Evolutionary conservation across 768 basidiomycete genomes (phyloP).

Genomic region (Tephrocybe sp.): DNA sequence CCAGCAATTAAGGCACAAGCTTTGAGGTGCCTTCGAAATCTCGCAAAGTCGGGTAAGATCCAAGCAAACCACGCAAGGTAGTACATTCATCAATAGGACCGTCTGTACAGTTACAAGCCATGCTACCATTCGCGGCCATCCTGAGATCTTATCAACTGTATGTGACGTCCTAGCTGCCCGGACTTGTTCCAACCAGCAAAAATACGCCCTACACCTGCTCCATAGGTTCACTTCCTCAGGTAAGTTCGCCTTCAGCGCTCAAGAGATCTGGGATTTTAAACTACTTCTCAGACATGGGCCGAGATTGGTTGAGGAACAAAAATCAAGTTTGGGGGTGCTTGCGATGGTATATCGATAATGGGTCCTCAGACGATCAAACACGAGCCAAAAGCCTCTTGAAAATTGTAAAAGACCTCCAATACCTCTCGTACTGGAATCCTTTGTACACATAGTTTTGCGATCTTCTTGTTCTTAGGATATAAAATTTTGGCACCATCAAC

Average conservation of each 20-base stretch:
- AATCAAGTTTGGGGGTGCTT: conserved; percentile 5
- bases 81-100: too few relatives aligned
- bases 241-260: background rate
- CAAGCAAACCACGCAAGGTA: too few relatives aligned
- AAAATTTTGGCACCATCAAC: too few relatives aligned
- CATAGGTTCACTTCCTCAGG: conserved; percentile 12
- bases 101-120: conserved; percentile 11
- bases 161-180: conserved; percentile 10
- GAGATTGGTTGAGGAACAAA: conserved; percentile 12
- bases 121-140: conserved; percentile 2
- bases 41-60: conserved; percentile 16
- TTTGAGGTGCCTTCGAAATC: conserved; percentile 17
- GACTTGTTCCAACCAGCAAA: conserved; percentile 16
- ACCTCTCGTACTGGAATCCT: too few relatives aligned
- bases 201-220: conserved; percentile 19
- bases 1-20: conserved; percentile 15
- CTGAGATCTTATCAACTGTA: conserved; percentile 8
- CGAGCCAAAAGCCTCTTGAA: conserved; percentile 11
- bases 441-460: too few relatives aligned
- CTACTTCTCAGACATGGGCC: conserved; percentile 9
- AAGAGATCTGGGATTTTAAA: background rate
- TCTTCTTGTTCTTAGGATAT: too few relatives aligned
- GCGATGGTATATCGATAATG: conserved; percentile 17
- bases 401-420: too few relatives aligned
- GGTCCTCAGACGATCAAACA: conserved; percentile 13